Evolutionary conservation across 2,329 filamentous ascomycete genomes (phyloP), one percentile per base, ranked within the genome.

Genomic region (Fusarium illudens): DNA sequence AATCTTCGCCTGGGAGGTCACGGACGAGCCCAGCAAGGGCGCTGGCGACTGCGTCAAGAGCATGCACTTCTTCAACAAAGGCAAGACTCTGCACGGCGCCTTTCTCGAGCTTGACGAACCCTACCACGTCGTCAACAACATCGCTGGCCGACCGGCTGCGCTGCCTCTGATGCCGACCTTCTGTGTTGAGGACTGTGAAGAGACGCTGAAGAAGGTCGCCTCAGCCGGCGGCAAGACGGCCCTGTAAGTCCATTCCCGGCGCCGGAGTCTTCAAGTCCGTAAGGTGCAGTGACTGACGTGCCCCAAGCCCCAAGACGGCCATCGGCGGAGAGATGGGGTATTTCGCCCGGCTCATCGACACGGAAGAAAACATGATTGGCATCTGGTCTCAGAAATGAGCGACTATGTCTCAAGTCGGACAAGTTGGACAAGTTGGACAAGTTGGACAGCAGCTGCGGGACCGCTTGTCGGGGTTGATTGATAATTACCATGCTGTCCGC

Each of bases 301-400:
- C 15, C 51, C 25, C 12, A 42, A 80, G 79, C 22, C 75, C 75
- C 25, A 81, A 80, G 72, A 80, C 77, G 5, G 71, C 70, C 19
- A 78, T 79, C 58, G 75, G 73, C 20, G 72, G 70, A 12, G 69
- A 66, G 12, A 78, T 77, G 76, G 79, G 78, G 1, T 73, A 67
- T 60, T 78, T 77, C 62, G 78, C 77, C 33, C 75, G 78, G 3
- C 75, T 80, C 37, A 67, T 80, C 48, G 78, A 81, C 62, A 73
- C 73, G 10, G 79, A 81, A 68, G 78, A 77, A n/a, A 80, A 81
- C 61, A 65, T 78, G 71, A 71, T 78, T 39, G 75, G 78, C 25
- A 63, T 78, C 30, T 79, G 75, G 77, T 75, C 76, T 52, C 70
- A 73, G 61, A 68, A 75, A 22, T 76, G 67, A 73, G 52, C 25